phyloP scores from a whole-genome alignment of 306 rosid species.

The Quercus cerris region DNA sequence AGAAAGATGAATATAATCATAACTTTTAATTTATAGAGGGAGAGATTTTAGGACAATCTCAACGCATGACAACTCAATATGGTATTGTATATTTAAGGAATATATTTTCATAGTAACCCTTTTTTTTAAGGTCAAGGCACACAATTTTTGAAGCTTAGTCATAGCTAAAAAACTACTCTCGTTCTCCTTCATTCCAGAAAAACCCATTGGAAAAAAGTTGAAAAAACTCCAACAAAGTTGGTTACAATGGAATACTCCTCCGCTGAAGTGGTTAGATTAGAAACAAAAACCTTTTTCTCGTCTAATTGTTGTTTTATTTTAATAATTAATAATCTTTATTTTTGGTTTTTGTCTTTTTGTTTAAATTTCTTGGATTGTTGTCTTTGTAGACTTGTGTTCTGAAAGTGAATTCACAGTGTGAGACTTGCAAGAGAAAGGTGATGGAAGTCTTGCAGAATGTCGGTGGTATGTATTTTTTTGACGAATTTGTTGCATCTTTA shows the following conservation, averaged over 20 bases:
- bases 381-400: slow-evolving; percentile 39
- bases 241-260: slow-evolving; percentile 32
- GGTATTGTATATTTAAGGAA: too few relatives aligned
- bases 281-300: background rate
- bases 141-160: too few relatives aligned
- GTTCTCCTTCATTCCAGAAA: too few relatives aligned
- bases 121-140: too few relatives aligned
- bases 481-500: background rate
- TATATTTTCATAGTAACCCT: too few relatives aligned
- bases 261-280: slow-evolving; percentile 39
- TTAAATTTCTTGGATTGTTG: background rate
- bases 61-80: too few relatives aligned
- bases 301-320: background rate
- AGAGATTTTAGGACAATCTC: background rate
- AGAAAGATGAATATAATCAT: too few relatives aligned
- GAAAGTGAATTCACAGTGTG: slow-evolving; percentile 35
- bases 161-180: too few relatives aligned
- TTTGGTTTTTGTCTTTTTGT: background rate
- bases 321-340: background rate
- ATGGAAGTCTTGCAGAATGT: slow-evolving; percentile 28
- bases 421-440: slow-evolving; percentile 35
- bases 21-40: background rate
- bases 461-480: slow-evolving; percentile 21
- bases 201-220: too few relatives aligned
- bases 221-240: background rate